Evolutionary conservation across 73 alveolate species (phyloP), one percentile per base, ranked within the genome.

Genomic region (Paramecium sexaurelia): DNA sequence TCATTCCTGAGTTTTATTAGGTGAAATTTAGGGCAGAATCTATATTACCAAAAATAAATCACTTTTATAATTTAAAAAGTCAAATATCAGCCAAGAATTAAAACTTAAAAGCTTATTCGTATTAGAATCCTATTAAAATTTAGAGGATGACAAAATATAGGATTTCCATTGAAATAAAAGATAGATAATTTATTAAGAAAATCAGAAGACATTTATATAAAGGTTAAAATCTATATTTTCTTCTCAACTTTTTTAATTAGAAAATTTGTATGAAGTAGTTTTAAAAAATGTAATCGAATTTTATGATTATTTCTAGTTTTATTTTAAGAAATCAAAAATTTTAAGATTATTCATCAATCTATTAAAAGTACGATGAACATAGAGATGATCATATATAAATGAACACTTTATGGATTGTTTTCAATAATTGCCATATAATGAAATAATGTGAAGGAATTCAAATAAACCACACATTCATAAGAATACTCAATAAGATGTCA

Each of bases 11-110:
- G 93, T 87, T 61, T 87, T 87, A 41, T 87, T 87, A 15, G 93
- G 93, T 22, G 93, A 87, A 19, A 87, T 87, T 67, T 87, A 7
- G 93, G 93, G 24, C 93, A 87, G 56, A 87, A 87, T 36, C 40
- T 10, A 41, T 88, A 69, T 69, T 88, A 6, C 91, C 94, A 22
- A 88, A 22, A 88, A 88, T n/a, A 88, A 82, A 6, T 90, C 91
- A 1, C 94, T 85, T 26, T 88, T 88, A 71, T 88, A 90, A 40
- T 69, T 88, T 29, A 69, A 27, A 69, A 51, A 88, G 27, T 90
- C 89, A 22, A 91, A 68, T 27, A 88, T 71, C 9, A 88, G 24
- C 71, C 75, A 71, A 87, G 41, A 67, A 41, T 67, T 19, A 66
- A 41, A 10, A 91, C 85, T 36, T 66, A 40, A n/a, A n/a, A 6